These are phyloP conservation scores for Epithele typhae DNA, from an alignment of 768 basidiomycete species.

Conservation along the genomic window DNA sequence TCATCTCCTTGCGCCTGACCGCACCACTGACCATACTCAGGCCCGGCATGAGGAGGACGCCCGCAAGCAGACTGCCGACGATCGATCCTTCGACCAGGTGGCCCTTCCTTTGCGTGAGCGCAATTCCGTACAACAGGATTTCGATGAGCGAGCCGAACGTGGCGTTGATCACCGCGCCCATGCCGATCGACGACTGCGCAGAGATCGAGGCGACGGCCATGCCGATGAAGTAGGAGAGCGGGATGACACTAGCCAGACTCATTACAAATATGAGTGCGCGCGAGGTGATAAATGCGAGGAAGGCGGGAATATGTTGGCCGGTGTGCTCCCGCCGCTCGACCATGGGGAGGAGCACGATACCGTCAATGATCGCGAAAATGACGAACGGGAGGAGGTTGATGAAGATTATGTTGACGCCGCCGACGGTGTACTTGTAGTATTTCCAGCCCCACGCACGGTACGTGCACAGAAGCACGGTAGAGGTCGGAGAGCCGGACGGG, in stretches of 20 bases:
- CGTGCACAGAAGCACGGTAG: constrained; percentile 91
- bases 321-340: constrained; percentile 56
- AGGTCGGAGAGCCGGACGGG: constrained; percentile 71
- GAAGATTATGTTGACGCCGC: constrained; percentile 99
- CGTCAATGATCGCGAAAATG: constrained; percentile 95
- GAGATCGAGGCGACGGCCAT: constrained; percentile 99
- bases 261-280: constrained; percentile 79
- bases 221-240: constrained; percentile 98
- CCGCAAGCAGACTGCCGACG: constrained; percentile 91
- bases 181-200: constrained; percentile 96
- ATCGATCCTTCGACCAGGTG: constrained; percentile 96
- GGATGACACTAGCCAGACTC: constrained; percentile 88
- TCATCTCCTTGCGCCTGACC: constrained; percentile 86
- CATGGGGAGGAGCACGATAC: constrained; percentile 70
- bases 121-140: constrained; percentile 88
- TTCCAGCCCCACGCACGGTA: constrained; percentile 86
- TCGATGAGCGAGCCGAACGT: constrained; percentile 98
- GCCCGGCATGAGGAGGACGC: constrained; percentile 96
- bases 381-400: constrained; percentile 92
- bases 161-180: constrained; percentile 99
- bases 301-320: constrained; percentile 53
- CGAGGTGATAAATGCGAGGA: constrained; percentile 68
- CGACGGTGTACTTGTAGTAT: constrained; percentile 99
- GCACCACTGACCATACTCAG: constrained; percentile 94
- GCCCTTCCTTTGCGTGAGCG: constrained; percentile 87